These are phyloP conservation scores for Piper longum DNA, from an alignment of 164 flowering plant species.

Conservation along the genomic window DNA sequence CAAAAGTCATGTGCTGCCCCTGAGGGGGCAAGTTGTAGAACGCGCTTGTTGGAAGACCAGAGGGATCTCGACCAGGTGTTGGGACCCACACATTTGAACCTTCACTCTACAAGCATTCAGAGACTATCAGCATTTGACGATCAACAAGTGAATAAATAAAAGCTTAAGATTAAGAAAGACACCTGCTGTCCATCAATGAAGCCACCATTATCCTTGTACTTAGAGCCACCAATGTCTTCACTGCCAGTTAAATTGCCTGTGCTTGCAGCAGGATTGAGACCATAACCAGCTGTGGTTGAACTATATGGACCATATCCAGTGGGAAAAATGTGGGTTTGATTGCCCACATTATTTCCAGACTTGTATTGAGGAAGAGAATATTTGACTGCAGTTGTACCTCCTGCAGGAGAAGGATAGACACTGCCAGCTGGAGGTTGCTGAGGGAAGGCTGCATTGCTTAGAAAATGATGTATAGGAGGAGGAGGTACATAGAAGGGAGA, in stretches of 20 bases:
- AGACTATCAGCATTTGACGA: not conserved
- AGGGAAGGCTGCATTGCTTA: slow-evolving; percentile 60
- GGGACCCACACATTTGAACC: slow-evolving; percentile 75
- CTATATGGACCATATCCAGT: slow-evolving; percentile 56
- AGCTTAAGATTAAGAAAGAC: slow-evolving; percentile 4
- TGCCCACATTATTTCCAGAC: slow-evolving; percentile 49
- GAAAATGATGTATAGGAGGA: slow-evolving; percentile 60
- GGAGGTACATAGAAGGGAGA: slow-evolving; percentile 68
- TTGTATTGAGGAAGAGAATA: slow-evolving; percentile 62
- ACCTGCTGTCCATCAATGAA: slow-evolving; percentile 84
- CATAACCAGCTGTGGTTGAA: slow-evolving; percentile 47
- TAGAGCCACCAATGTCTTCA: slow-evolving; percentile 56
- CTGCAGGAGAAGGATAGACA: slow-evolving; percentile 44
- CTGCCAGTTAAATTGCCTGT: slow-evolving; percentile 47
- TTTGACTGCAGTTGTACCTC: slow-evolving; percentile 39
- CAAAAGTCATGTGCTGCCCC: slow-evolving; percentile 64
- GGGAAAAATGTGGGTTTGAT: slow-evolving; percentile 39
- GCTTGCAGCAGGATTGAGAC: slow-evolving; percentile 37
- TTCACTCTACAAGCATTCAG: slow-evolving; percentile 48
- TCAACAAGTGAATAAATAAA: not conserved
- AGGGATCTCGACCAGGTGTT: slow-evolving; percentile 53
- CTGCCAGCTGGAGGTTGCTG: slow-evolving; percentile 70
- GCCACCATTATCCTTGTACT: slow-evolving; percentile 59
- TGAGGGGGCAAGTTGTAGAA: slow-evolving; percentile 79
- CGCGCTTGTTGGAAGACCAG: slow-evolving; percentile 52